Evolutionary conservation across 1,284 basidiomycete genomes (phyloP), one percentile per base, ranked within the genome.

Genomic region (Pyrrhoderma lamaoense): DNA sequence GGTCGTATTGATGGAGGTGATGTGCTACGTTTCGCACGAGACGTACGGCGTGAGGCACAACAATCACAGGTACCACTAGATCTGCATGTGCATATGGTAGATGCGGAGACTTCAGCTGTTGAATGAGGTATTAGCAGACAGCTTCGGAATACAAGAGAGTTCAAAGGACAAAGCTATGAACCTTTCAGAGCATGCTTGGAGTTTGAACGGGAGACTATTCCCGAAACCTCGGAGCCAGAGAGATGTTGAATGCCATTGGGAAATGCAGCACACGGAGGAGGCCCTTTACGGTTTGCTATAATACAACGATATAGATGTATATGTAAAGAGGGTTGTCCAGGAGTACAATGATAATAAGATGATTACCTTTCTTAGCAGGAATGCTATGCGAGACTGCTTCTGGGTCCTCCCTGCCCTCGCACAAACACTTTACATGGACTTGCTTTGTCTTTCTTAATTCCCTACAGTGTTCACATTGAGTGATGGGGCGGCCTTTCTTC

Each of bases 401-500:
- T 54, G 45, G 52, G 34, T 65, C 66, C 27, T 71, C 67, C 58
- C 68, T 69, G 19, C 56, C 47, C 47, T 71, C 73, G 60, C 82
- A 85, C 46, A 73, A 67, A 67, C 82, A 85, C 65, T 80, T 83
- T 52, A 83, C 76, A 58, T 85, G 82, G 45, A 84, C 77, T 68
- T 82, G 80, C 65, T 80, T 82, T 45, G 77, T 82, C 72, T 88
- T 88, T 52, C 85, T 74, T 35, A 85, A 73, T 59, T 88, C 82
- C 63, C 84, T 75, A 64, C 86, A 89, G 64, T 82, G 80, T 54
- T 79, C 75, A 66, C 86, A 89, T 66, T 89, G 87, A 2, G 85
- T 87, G n/a, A 85, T 74, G 0, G 86, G 86, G 46, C 86, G 74
- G 45, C 82, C 86, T 67, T 82, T 89, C 80, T 85, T 85, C 73